A percentile compares a stretch with the other conserved stretches of the same genome.
Evolutionary conservation across 805 yeast species (phyloP).

Genomic region (Pichia ethanolica): DNA sequence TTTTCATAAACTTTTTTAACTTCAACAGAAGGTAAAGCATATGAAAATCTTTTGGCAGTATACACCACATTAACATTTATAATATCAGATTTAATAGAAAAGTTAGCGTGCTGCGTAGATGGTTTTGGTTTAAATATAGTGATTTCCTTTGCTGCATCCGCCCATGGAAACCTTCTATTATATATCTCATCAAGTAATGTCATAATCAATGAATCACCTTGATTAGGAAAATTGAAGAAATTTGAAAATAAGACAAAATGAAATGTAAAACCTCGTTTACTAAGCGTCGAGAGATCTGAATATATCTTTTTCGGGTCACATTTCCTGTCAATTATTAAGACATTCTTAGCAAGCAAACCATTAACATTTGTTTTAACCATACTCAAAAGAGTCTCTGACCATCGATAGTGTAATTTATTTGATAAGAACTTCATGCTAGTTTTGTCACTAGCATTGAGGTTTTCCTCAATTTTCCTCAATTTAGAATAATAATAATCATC

Average conservation of each 20-base stretch:
- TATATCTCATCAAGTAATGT: slow-evolving; percentile 5
- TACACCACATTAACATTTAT: background rate
- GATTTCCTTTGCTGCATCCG: background rate
- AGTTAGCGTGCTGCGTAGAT: too few relatives aligned
- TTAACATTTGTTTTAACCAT: too few relatives aligned
- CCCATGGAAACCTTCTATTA: slow-evolving; percentile 1
- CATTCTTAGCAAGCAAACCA: too few relatives aligned
- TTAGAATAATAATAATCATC: too few relatives aligned
- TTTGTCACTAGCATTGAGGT: too few relatives aligned
- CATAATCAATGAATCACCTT: background rate
- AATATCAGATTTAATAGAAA: background rate
- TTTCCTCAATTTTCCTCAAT: background rate
- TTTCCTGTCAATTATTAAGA: background rate
- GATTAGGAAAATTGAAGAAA: too few relatives aligned
- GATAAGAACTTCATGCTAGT: too few relatives aligned
- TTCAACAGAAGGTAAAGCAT: background rate
- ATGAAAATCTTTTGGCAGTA: background rate
- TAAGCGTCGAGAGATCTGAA: background rate
- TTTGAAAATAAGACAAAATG: background rate
- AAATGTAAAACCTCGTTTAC: background rate
- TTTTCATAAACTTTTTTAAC: background rate
- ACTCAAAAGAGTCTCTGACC: background rate
- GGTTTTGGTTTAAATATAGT: background rate
- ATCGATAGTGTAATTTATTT: too few relatives aligned
- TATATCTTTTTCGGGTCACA: too few relatives aligned